Percentiles rank a stretch among this genome's conserved stretches.
Conservation (phyloP, 2,329 filamentous ascomycete genomes). For the Penicillium sp. region DNA sequence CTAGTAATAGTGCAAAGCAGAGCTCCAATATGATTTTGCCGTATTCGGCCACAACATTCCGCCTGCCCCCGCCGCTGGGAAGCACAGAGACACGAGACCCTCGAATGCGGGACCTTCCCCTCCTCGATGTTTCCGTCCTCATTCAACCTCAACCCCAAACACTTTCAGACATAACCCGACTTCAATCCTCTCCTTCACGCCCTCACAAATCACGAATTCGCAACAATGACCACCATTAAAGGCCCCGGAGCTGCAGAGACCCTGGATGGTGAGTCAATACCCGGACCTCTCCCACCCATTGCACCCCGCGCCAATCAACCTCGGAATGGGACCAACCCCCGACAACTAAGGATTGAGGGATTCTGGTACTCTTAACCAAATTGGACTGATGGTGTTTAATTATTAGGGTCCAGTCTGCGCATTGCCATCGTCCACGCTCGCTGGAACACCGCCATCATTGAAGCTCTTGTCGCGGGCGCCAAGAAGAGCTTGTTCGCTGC, state of each 20-base stretch:
- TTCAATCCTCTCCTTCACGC: too few species aligned
- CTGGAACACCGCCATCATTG: slow-evolving; percentile 91
- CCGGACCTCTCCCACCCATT: neutral
- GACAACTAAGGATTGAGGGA: neutral
- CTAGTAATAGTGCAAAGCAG: neutral
- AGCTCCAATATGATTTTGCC: slow-evolving; percentile 15
- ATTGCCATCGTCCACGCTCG: slow-evolving; percentile 94
- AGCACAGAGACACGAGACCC: neutral
- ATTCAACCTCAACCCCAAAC: slow-evolving; percentile 3
- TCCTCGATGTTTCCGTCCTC: slow-evolving; percentile 19
- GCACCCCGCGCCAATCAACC: neutral
- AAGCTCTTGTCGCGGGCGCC: slow-evolving; percentile 78
- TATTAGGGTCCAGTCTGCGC: slow-evolving; percentile 69
- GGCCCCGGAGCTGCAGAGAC: slow-evolving; percentile 63
- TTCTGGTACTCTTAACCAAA: too few species aligned
- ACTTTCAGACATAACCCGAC: neutral
- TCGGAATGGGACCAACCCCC: neutral
- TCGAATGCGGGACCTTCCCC: neutral
- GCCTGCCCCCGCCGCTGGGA: slow-evolving; percentile 18
- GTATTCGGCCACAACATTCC: slow-evolving; percentile 23
- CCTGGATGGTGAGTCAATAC: slow-evolving; percentile 56
- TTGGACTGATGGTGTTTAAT: neutral
- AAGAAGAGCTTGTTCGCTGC: slow-evolving; percentile 75
- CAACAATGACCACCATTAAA: slow-evolving; percentile 60
- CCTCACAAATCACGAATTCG: neutral